Conservation (phyloP, 306 rosid genomes). For the Oemleria cerasiformis region DNA sequence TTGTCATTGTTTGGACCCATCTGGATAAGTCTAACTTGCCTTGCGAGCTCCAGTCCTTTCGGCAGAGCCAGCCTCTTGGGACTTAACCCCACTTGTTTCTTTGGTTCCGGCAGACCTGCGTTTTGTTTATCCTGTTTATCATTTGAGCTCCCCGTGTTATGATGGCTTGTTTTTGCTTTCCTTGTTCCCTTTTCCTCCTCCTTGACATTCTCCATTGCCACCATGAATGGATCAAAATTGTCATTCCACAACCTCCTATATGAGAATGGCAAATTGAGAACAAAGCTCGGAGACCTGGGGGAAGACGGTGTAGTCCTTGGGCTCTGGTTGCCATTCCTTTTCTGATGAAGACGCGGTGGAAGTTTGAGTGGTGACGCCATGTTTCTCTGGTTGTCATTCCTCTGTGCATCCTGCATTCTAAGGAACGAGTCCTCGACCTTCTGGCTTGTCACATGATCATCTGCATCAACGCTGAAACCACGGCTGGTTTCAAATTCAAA, state of each 20-base stretch:
- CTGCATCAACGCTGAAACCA: constrained; percentile 28
- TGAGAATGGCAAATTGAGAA: constrained; percentile 34
- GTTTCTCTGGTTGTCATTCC: background rate
- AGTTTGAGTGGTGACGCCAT: constrained; percentile 65
- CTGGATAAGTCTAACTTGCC: constrained; percentile 38
- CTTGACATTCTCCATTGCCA: constrained; percentile 59
- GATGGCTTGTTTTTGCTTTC: constrained; percentile 26
- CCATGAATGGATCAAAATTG: constrained; percentile 85
- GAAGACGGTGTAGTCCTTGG: constrained; percentile 11
- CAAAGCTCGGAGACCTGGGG: constrained; percentile 44
- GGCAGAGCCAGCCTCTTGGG: constrained; percentile 35
- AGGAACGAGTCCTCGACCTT: constrained; percentile 1
- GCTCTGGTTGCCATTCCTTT: constrained; percentile 26
- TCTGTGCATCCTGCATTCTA: constrained; percentile 1
- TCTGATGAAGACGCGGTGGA: constrained; percentile 66
- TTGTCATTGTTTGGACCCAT: constrained; percentile 17
- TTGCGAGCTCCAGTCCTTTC: constrained; percentile 50
- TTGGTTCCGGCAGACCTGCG: background rate
- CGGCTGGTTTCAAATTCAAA: constrained; percentile 66
- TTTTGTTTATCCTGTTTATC: background rate
- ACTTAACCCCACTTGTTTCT: constrained; percentile 10
- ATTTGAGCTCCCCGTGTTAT: constrained; percentile 20
- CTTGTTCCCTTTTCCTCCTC: constrained; percentile 35
- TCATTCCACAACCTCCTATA: constrained; percentile 55
- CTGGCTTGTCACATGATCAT: constrained; percentile 6